phyloP scores from a whole-genome alignment of 306 rosid species.

The Lupinus albus region DNA sequence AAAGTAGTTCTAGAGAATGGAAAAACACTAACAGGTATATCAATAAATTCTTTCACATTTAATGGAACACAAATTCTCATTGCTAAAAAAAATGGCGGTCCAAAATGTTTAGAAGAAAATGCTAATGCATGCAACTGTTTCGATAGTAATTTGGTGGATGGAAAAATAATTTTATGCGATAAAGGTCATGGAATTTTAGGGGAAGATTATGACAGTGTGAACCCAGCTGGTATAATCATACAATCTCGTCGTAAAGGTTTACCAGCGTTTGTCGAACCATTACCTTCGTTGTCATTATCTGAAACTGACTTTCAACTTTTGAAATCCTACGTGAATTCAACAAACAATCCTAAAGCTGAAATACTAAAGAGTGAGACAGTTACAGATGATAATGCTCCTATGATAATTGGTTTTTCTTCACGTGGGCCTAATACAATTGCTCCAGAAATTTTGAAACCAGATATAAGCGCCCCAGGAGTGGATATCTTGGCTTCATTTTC shows the following conservation, averaged over 20 bases:
- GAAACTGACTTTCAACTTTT: neutral
- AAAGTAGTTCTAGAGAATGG: constrained; percentile 47
- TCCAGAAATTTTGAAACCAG: no score
- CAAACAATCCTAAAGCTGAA: no score
- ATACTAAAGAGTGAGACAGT: no score
- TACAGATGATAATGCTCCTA: no score
- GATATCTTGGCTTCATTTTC: no score
- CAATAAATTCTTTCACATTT: constrained; percentile 35
- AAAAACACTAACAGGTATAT: constrained; percentile 33
- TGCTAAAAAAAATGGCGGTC: neutral
- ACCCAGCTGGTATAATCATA: constrained; percentile 32
- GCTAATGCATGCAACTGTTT: constrained; percentile 1
- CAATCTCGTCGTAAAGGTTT: neutral
- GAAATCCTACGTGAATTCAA: neutral
- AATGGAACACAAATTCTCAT: constrained; percentile 35
- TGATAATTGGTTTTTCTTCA: no score
- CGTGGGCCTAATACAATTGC: no score
- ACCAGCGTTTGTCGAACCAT: neutral
- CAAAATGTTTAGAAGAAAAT: rapidly evolving
- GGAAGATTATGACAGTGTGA: no score
- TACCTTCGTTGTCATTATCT: neutral
- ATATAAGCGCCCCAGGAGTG: no score
- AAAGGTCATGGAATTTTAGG: no score
- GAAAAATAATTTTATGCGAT: constrained; percentile 47
- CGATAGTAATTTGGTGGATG: constrained; percentile 29